phyloP scores from a whole-genome alignment of 768 basidiomycete genomes.

The Hebeloma cylindrosporum region DNA sequence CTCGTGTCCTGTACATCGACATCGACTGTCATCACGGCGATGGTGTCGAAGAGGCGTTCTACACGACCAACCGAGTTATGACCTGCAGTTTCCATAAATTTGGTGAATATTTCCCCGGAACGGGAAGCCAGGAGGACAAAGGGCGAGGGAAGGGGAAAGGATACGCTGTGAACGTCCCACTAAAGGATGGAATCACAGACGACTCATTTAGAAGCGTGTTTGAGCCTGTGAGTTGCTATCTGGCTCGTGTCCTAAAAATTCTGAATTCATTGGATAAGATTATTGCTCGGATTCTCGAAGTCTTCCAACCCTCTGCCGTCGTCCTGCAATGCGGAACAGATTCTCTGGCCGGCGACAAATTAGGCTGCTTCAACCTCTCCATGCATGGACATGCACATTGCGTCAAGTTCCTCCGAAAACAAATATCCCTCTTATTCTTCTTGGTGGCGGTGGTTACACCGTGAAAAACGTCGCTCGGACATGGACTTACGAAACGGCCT shows the following conservation, averaged over 20 bases:
- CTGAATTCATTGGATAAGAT: conserved; percentile 29
- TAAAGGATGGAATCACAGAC: conserved; percentile 93
- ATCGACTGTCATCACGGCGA: conserved; percentile 99
- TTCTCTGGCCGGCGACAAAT: conserved; percentile 90
- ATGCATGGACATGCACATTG: conserved; percentile 96
- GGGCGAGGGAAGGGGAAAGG: conserved; percentile 83
- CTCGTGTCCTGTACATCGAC: conserved; percentile 95
- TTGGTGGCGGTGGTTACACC: conserved; percentile 98
- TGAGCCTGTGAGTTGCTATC: conserved; percentile 67
- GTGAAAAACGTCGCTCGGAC: conserved; percentile 92
- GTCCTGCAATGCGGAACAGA: conserved; percentile 96
- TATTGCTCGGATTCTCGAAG: conserved; percentile 80
- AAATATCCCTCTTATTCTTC: conserved; percentile 85
- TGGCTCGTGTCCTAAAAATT: not conserved
- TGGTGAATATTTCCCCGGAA: conserved; percentile 93
- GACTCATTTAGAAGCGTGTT: conserved; percentile 85
- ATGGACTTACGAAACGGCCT: conserved; percentile 97
- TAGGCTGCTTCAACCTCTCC: conserved; percentile 93
- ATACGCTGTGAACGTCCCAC: conserved; percentile 90
- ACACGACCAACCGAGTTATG: conserved; percentile 96
- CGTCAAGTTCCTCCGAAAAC: conserved; percentile 79
- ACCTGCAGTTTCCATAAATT: conserved; percentile 97
- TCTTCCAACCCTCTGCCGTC: conserved; percentile 84
- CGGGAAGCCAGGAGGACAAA: conserved; percentile 79
- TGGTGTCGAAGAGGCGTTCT: conserved; percentile 98